Conservation (phyloP, 2,329 filamentous ascomycete genomes). For the Sporothrix dimorphospora region DNA sequence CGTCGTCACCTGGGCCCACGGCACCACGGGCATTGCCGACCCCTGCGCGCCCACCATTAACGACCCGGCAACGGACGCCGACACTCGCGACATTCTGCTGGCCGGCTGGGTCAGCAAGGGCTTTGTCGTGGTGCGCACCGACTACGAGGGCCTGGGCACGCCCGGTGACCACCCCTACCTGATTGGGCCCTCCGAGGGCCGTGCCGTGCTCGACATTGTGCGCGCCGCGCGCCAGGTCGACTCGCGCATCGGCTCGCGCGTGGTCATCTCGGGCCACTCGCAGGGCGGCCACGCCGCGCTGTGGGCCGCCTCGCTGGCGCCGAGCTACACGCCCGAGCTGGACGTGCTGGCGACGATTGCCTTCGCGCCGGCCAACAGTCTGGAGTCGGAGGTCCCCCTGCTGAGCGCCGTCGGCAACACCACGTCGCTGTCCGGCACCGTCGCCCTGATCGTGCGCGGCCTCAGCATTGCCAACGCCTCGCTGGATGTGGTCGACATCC, state of each 20-base stretch:
- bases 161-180: slow-evolving; percentile 21
- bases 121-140: not conserved
- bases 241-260: not conserved
- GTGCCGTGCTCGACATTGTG: slow-evolving; percentile 4
- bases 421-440: not conserved
- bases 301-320: slow-evolving; percentile 3
- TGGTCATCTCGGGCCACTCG: slow-evolving; percentile 14
- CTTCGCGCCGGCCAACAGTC: slow-evolving; percentile 15
- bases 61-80: not conserved
- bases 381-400: slow-evolving; percentile 11
- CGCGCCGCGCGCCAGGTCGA: slow-evolving; percentile 12
- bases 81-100: not conserved
- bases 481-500: not conserved
- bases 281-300: slow-evolving; percentile 19
- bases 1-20: slow-evolving; percentile 11
- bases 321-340: slow-evolving; percentile 14
- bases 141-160: slow-evolving; percentile 22
- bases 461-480: not conserved
- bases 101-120: slow-evolving; percentile 10
- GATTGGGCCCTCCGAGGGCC: slow-evolving; percentile 11
- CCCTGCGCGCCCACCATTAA: not conserved
- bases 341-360: slow-evolving; percentile 1
- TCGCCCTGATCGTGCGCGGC: not conserved
- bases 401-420: slow-evolving; percentile 7
- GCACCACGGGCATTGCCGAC: slow-evolving; percentile 22